Conservation (phyloP, 2,329 filamentous ascomycete genomes). For the Colletotrichum paranaense region DNA sequence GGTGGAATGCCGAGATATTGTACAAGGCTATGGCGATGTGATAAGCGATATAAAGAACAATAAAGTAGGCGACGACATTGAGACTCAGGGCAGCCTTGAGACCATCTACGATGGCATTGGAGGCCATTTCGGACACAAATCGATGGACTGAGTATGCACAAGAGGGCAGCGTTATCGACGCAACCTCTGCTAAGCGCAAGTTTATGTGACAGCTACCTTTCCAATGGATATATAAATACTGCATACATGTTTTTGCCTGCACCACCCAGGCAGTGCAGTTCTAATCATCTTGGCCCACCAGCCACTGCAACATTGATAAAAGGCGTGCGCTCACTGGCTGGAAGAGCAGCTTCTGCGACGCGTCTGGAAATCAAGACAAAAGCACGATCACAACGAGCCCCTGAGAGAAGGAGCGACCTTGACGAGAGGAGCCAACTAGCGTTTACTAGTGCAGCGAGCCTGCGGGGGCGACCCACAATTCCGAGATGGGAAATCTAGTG, state of each 20-base stretch:
- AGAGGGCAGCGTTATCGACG: neutral
- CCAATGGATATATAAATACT: conserved; percentile 1
- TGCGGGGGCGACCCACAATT: conserved; percentile 18
- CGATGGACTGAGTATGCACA: neutral
- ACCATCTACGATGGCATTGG: conserved; percentile 4
- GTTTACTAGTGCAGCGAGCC: neutral
- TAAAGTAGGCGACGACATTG: conserved; percentile 14
- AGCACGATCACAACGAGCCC: neutral
- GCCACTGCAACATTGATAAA: conserved; percentile 19
- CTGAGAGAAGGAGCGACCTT: conserved; percentile 7
- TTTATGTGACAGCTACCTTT: conserved; percentile 9
- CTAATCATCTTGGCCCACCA: conserved; percentile 1
- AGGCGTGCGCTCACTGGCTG: conserved; percentile 9
- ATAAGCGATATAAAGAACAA: conserved; percentile 17
- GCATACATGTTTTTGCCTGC: neutral
- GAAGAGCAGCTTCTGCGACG: neutral
- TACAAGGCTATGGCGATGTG: conserved; percentile 21
- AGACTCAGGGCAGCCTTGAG: conserved; percentile 19
- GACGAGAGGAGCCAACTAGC: neutral
- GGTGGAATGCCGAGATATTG: conserved; percentile 29
- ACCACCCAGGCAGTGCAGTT: neutral
- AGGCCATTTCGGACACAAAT: conserved; percentile 15
- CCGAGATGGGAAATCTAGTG: neutral
- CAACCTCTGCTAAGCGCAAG: neutral
- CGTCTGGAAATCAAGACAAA: neutral